These are phyloP conservation scores for Fusarium nanum DNA, from an alignment of 2,329 filamentous ascomycete species.

Conservation along the genomic window DNA sequence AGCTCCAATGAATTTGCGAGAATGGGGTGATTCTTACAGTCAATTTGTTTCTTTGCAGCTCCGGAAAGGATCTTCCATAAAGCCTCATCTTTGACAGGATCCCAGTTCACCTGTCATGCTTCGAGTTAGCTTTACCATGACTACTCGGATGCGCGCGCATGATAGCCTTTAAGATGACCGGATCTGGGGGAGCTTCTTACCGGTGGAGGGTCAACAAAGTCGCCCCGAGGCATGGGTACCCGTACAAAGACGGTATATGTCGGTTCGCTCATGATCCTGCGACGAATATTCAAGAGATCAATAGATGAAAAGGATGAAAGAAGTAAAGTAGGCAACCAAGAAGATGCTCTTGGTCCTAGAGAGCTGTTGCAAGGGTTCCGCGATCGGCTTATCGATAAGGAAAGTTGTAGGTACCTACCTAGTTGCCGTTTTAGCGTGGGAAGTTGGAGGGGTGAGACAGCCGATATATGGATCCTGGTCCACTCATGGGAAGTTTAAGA, in stretches of 20 bases:
- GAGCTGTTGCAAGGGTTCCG: conserved; percentile 38
- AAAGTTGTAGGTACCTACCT: not conserved
- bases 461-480: not conserved
- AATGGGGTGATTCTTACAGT: conserved; percentile 71
- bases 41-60: conserved; percentile 82
- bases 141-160: conserved; percentile 34
- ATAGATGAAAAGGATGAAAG: conserved; percentile 36
- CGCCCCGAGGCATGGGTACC: conserved; percentile 86
- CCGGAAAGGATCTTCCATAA: conserved; percentile 92
- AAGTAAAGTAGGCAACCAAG: conserved; percentile 25
- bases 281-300: conserved; percentile 35
- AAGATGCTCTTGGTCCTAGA: conserved; percentile 33
- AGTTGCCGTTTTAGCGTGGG: conserved; percentile 33
- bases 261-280: conserved; percentile 60
- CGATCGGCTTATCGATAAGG: conserved; percentile 42
- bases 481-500: not conserved
- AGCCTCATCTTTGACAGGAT: conserved; percentile 83
- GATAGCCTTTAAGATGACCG: conserved; percentile 23
- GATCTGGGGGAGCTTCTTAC: conserved; percentile 60
- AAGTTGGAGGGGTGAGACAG: conserved; percentile 24
- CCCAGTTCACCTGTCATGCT: conserved; percentile 80
- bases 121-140: conserved; percentile 40
- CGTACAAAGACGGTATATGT: conserved; percentile 84
- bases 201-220: conserved; percentile 90
- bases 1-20: conserved; percentile 24